Base-by-base conservation (phyloP, 371 early-diverging fungal genomes). In the Mucor circinelloides region DNA sequence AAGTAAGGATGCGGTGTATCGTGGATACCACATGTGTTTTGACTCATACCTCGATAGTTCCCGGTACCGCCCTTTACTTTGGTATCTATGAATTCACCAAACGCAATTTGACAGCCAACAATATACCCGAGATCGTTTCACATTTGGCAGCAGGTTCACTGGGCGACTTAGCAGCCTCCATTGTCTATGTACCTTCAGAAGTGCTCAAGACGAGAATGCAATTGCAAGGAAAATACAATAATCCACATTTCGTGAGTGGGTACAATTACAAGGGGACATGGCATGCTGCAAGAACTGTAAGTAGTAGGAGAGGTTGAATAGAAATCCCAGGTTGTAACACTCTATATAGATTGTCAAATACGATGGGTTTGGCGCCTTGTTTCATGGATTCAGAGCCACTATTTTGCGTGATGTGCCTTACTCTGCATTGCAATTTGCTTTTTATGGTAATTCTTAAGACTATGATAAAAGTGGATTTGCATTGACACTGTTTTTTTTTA, bases 171-270 rank as follows among this genome's bases (percentile, higher is more conserved):
- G 73, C 82, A 38, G 92, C 89, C n/a, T 88, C 89, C 6, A 60
- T 90, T 55, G 75, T 92, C 21, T 94, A 91, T 78, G 94, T 94
- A 0, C 93, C 92, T 6, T 89, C 90, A 0, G 93, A 92, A 72
- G 92, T 93, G 5, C 67, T 94, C 40, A 94, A 94, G 73, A 92
- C 93, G 1, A 80, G 94, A 58, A 77, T 94, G 81, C 94, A 94
- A 68, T 73, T 94, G 28, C 94, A 94, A 63, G 94, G 94, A 9
- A 81, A 87, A 64, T 91, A 91, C 67, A 91, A 90, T 60, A 92
- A 92, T 73, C 90, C 92, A 21, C 85, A 90, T 60, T 90, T 90
- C 70, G 79, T 89, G 44, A 90, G 91, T 38, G 89, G 88, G 66
- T 90, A 91, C 70, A 92, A 92, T 67, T 92, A 94, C 70, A 81